These are phyloP conservation scores for Trichoderma atrobrunneum DNA, from an alignment of 2,329 filamentous ascomycete species.

Conservation along the genomic window DNA sequence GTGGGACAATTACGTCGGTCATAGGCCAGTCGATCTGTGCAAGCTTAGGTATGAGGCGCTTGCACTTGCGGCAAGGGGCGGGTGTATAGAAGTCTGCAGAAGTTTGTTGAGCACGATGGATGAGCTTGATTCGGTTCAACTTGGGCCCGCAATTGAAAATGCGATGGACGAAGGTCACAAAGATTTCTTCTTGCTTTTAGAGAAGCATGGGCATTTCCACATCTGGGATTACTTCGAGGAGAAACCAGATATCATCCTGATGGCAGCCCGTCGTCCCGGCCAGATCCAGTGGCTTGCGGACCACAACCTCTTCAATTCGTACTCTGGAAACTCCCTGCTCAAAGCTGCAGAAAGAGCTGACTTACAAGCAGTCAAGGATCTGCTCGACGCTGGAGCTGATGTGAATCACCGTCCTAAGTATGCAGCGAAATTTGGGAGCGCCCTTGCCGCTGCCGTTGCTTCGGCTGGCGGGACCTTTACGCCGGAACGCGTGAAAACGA, in stretches of 20 bases:
- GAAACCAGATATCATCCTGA: not conserved
- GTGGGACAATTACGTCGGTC: not conserved
- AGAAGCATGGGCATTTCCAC: not conserved
- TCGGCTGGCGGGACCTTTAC: not conserved
- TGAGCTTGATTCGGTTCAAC: not conserved
- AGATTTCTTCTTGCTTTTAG: not conserved
- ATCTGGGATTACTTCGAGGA: not conserved
- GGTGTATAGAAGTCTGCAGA: not conserved
- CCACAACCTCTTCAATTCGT: not conserved
- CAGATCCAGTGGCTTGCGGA: not conserved
- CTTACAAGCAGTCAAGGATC: not conserved
- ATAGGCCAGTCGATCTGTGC: not conserved
- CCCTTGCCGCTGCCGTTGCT: not conserved
- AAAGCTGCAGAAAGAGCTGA: too few species aligned
- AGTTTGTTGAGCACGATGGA: not conserved
- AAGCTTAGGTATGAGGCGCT: not conserved
- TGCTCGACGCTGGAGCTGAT: not conserved
- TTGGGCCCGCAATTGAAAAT: not conserved
- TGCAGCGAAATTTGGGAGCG: not conserved
- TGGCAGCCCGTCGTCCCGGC: not conserved
- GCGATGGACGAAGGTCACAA: not conserved
- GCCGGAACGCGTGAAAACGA: too few species aligned
- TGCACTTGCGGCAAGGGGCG: not conserved
- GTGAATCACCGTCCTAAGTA: not conserved
- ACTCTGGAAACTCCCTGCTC: not conserved